Conservation (phyloP, 306 rosid species). For the Cyclanthera cordifolia region DNA sequence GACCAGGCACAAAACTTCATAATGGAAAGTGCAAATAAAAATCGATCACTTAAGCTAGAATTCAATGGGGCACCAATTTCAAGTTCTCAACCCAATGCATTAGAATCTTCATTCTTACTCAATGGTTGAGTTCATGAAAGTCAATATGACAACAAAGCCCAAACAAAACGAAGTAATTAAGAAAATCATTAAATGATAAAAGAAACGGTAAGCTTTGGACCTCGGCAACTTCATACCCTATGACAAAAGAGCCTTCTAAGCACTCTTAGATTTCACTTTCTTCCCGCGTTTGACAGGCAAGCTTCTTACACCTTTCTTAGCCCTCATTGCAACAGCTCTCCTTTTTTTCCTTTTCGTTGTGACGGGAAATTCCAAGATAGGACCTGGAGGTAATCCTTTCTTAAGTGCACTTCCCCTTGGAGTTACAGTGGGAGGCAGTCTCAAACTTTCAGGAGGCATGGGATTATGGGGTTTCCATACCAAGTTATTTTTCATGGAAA, state of each 20-base stretch:
- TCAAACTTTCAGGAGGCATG: slow-evolving; percentile 78
- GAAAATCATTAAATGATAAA: slow-evolving; percentile 7
- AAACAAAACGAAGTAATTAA: neutral
- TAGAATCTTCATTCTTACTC: slow-evolving; percentile 1
- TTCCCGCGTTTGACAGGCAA: slow-evolving; percentile 49
- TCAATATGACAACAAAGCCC: slow-evolving; percentile 9
- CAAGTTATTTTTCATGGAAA: slow-evolving; percentile 85
- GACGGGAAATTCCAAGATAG: slow-evolving; percentile 59
- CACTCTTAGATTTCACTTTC: slow-evolving; percentile 40
- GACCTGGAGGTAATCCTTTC: slow-evolving; percentile 93
- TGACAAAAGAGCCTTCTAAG: slow-evolving; percentile 1
- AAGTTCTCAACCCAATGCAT: slow-evolving; percentile 9
- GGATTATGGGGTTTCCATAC: slow-evolving; percentile 92
- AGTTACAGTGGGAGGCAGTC: slow-evolving; percentile 84
- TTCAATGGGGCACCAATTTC: neutral
- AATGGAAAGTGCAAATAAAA: neutral
- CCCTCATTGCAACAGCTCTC: slow-evolving; percentile 36
- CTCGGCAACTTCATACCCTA: slow-evolving; percentile 8
- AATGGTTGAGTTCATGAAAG: slow-evolving; percentile 7
- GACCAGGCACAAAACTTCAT: neutral
- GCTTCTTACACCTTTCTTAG: slow-evolving; percentile 45
- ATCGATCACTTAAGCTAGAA: neutral
- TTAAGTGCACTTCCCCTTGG: slow-evolving; percentile 99
- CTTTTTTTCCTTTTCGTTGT: slow-evolving; percentile 39
- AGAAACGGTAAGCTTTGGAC: slow-evolving; percentile 6